Evolutionary conservation across 2,329 filamentous ascomycete genomes (phyloP).

Genomic region (Alternaria sp.): DNA sequence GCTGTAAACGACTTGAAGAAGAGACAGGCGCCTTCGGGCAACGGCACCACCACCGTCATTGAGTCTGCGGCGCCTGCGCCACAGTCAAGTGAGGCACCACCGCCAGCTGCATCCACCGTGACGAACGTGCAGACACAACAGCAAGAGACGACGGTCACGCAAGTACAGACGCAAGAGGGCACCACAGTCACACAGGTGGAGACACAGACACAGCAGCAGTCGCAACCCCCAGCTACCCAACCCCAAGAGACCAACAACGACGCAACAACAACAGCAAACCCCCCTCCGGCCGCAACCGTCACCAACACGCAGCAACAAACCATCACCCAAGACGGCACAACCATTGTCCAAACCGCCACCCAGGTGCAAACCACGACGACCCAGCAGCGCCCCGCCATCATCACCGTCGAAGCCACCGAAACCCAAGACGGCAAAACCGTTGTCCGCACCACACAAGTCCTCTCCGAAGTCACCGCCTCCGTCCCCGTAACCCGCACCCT

Average conservation of each 20-base stretch:
- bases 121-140: conserved; percentile 6
- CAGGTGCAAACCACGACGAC: conserved; percentile 8
- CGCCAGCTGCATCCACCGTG: conserved; percentile 8
- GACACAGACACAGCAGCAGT: neutral
- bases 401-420: conserved; percentile 51
- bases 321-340: neutral
- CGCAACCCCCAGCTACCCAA: neutral
- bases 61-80: conserved; percentile 6
- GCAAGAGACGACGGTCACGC: neutral
- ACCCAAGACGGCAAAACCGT: conserved; percentile 49
- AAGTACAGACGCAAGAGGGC: neutral
- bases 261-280: neutral
- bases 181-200: neutral
- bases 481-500: conserved; percentile 49
- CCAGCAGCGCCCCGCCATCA: conserved; percentile 39
- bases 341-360: neutral
- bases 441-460: conserved; percentile 51
- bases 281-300: conserved; percentile 5
- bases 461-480: conserved; percentile 52
- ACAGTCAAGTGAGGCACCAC: conserved; percentile 6
- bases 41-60: conserved; percentile 30
- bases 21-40: conserved; percentile 46
- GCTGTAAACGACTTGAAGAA: conserved; percentile 62
- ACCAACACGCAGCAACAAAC: neutral
- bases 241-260: too few relatives aligned